phyloP scores from a whole-genome alignment of 2,329 filamentous ascomycete species.

The Colletotrichum cereale region DNA sequence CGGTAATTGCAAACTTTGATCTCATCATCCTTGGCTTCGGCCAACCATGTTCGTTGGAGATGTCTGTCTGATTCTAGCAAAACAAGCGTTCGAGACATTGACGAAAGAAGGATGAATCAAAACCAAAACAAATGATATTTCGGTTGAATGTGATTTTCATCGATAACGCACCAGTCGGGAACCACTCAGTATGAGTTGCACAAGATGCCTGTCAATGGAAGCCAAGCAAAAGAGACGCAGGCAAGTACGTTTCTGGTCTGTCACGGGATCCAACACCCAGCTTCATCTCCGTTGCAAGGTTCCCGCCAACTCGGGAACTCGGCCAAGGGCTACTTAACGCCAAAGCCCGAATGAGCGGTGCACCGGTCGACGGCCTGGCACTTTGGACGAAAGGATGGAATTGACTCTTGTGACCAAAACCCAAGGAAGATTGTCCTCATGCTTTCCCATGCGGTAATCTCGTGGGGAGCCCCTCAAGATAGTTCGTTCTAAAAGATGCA shows the following conservation, averaged over 20 bases:
- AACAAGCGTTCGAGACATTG: background rate
- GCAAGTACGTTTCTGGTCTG: no score
- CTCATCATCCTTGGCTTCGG: background rate
- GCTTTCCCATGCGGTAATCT: no score
- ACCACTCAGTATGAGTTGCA: background rate
- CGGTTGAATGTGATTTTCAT: accelerated
- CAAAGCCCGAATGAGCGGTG: background rate
- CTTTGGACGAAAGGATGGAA: background rate
- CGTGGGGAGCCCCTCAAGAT: no score
- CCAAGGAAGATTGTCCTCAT: no score
- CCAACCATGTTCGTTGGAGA: background rate
- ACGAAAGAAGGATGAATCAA: accelerated
- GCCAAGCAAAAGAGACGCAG: background rate
- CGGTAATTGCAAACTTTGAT: background rate
- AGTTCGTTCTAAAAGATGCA: no score
- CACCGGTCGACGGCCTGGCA: background rate
- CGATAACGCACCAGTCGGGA: no score
- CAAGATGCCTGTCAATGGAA: background rate
- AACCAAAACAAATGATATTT: background rate
- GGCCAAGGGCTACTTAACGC: constrained; percentile 17
- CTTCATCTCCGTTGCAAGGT: no score
- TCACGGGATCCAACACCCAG: no score
- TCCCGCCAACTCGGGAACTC: background rate
- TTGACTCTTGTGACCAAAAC: background rate
- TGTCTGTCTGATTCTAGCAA: background rate